phyloP scores from a whole-genome alignment of 2,329 filamentous ascomycete species.

The Cladosporium sphaerospermum region DNA sequence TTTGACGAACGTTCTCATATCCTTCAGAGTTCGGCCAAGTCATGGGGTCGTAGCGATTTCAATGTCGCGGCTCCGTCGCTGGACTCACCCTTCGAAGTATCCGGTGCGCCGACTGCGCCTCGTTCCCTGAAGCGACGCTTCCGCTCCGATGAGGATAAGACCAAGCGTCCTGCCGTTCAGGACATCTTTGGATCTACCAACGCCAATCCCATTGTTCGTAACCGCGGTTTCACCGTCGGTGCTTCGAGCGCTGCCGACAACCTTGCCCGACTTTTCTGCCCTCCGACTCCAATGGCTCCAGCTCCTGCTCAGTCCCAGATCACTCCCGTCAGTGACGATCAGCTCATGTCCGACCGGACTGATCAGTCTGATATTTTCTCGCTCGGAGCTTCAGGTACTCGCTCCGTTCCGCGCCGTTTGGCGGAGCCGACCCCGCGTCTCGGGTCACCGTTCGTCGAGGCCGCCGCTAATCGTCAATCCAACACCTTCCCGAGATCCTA shows the following conservation, averaged over 20 bases:
- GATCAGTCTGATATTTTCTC: slow-evolving; percentile 10
- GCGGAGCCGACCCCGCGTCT: slow-evolving; percentile 40
- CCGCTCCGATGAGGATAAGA: slow-evolving; percentile 45
- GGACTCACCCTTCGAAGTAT: slow-evolving; percentile 51
- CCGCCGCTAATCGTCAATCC: slow-evolving; percentile 30
- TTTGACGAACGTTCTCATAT: slow-evolving; percentile 33
- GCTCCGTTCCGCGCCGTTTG: slow-evolving; percentile 29
- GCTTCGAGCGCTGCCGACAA: slow-evolving; percentile 47
- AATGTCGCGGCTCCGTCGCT: slow-evolving; percentile 27
- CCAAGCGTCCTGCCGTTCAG: slow-evolving; percentile 38
- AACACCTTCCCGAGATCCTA: slow-evolving; percentile 44
- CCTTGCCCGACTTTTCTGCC: slow-evolving; percentile 50
- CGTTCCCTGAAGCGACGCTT: slow-evolving; percentile 54
- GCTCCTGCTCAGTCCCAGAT: slow-evolving; percentile 3
- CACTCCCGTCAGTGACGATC: slow-evolving; percentile 17
- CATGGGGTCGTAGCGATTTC: slow-evolving; percentile 27
- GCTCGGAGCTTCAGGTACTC: slow-evolving; percentile 19
- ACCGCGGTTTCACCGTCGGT: slow-evolving; percentile 56
- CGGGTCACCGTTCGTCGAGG: slow-evolving; percentile 42
- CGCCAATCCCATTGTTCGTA: slow-evolving; percentile 52
- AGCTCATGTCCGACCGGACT: slow-evolving; percentile 24
- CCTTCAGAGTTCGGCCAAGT: slow-evolving; percentile 30
- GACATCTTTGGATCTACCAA: slow-evolving; percentile 43
- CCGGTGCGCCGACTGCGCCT: slow-evolving; percentile 45
- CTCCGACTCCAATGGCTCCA: slow-evolving; percentile 26